Evolutionary conservation across 495 filamentous ascomycete species (phyloP), one percentile per base, ranked within the genome.

Genomic region (Aspergillus incahuasiensis): DNA sequence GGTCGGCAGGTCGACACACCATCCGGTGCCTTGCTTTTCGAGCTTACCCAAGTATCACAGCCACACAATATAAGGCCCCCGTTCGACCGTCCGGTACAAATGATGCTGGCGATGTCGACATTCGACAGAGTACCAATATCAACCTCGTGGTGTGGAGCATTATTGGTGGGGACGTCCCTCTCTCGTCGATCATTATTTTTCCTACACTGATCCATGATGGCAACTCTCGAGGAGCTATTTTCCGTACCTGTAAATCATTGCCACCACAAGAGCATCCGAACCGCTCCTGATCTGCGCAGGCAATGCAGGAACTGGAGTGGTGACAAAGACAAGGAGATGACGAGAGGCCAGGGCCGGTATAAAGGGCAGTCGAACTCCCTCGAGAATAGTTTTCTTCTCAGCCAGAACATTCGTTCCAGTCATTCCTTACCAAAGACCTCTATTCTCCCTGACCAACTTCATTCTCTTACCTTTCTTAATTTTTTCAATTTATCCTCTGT

Each of bases 401-500:
- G 41, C 42, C 21, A 52, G n/a, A 52, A 21, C 41, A 41, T 61
- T 69, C 62, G 19, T 32, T 59, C 56, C 30, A 64, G 53, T 65
- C 68, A 59, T 49, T 71, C 63, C 47, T 63, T 68, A 18, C 5
- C 38, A 9, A 40, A 51, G 22, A 52, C 34, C 60, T 32, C 57
- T 55, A 41, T 61, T n/a, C 22, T 21, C 20, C 52, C 38, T 51
- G 58, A 54, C 47, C 28, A 45, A 32, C 53, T 40, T 25, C 49
- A 32, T 43, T 52, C 41, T 52, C 38, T 19, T 52, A 43, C 32
- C 25, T 40, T 18, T 16, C 12, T 55, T 55, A 52, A 7, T 40
- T 52, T 28, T 24, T 18, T 55, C 42, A 57, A 52, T 12, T 40
- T 52, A 52, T n/a, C n/a, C n/a, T n/a, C n/a, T n/a, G n/a, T 57